Base-by-base conservation (phyloP, 1,139 yeast genomes). In the Pneumocystis canis region DNA sequence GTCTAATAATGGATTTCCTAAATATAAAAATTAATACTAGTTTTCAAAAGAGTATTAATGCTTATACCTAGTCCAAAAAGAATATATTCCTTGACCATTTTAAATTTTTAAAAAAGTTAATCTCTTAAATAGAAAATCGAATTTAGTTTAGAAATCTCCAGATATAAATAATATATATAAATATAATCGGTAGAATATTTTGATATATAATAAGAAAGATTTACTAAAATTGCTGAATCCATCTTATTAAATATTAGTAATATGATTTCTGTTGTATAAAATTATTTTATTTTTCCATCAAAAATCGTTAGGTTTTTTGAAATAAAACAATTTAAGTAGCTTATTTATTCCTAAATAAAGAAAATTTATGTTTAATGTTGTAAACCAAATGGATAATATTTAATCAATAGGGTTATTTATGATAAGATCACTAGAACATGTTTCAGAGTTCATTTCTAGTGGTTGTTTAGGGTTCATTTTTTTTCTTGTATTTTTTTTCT, bases 1-100 rank as follows among this genome's bases (percentile, higher is more conserved):
- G 74, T 90, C 97, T 73, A 90, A 82, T 70, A 90, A 80, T 62
- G 95, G 95, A 71, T 76, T 65, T 25, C 66, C 66, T 28, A 62
- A 63, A 31, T 64, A 65, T 32, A 64, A 61, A n/a, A 65, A 60
- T 25, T 11, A 11, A 11, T 4, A 9, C 5, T 9, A 14, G 5
- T 11, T 11, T 25, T 20, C 11, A 25, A 3, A 18, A 25, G 14
- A 47, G n/a, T 25, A 47, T 20, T 25, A 25, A 16, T 20, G n/a
- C 14, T n/a, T 11, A 47, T 47, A 47, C 54, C 54, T 47, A 47
- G 16, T 11, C 54, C 54, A 25, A 47, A 47, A 25, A 47, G 54
- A 11, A 25, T 11, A 25, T 47, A 47, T 47, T 47, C 31, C 25
- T 47, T 47, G 25, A 11, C 30, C 54, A 47, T 47, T 47, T 47